A percentile compares a stretch with the other conserved stretches of the same genome.
Conservation (phyloP, 352 stramenopile species). For the Phytophthora sp. region DNA sequence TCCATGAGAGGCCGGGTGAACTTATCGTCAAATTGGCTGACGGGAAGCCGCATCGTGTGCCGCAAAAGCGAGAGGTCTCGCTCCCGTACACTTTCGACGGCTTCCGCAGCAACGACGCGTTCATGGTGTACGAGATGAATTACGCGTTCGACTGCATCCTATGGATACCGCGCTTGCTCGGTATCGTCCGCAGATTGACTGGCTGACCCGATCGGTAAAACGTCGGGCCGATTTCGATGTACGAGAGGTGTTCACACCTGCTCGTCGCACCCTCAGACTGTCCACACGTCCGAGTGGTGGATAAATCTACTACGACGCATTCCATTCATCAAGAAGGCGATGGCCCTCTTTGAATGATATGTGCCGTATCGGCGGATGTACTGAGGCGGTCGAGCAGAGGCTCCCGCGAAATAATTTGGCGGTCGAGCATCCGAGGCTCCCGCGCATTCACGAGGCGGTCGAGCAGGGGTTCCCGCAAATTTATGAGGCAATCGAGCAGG, state of each 20-base stretch:
- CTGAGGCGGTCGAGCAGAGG: slow-evolving; percentile 6
- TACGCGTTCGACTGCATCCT: slow-evolving; percentile 35
- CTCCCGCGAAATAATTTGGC: not conserved
- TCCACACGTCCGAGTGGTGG: slow-evolving; percentile 7
- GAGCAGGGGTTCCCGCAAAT: not conserved
- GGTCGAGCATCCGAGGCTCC: too few relatives aligned
- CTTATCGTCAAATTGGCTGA: slow-evolving; percentile 24
- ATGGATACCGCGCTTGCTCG: slow-evolving; percentile 16
- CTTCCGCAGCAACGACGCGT: slow-evolving; percentile 19
- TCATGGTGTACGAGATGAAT: slow-evolving; percentile 31
- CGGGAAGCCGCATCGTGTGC: slow-evolving; percentile 13
- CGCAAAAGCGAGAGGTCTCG: not conserved
- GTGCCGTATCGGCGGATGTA: not conserved
- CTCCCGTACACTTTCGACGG: slow-evolving; percentile 20
- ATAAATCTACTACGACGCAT: not conserved
- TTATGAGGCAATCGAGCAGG: too few relatives aligned
- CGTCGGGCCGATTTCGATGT: slow-evolving; percentile 10
- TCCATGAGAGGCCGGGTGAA: not conserved
- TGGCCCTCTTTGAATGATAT: not conserved
- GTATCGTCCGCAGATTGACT: slow-evolving; percentile 20
- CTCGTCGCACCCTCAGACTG: not conserved
- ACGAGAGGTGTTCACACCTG: not conserved
- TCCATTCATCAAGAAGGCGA: slow-evolving; percentile 3
- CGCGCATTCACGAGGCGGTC: not conserved
- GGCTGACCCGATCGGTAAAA: not conserved